Evolutionary conservation across 169 alveolate genomes (phyloP).

Genomic region (Cryptosporidium sp.): DNA sequence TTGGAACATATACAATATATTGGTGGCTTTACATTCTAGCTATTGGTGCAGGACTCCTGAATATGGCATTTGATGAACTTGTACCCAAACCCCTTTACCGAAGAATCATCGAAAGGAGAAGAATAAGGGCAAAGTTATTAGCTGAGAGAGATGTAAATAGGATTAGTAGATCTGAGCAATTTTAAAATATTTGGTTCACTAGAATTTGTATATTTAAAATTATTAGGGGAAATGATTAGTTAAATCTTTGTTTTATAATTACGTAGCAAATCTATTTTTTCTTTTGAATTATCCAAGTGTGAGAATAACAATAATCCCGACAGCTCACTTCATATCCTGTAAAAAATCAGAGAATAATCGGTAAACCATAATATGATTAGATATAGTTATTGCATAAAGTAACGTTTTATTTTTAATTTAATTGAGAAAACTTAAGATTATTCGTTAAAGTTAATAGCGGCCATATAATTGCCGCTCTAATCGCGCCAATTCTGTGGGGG

Average conservation of each 20-base stretch:
- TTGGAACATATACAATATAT: conserved; percentile 85
- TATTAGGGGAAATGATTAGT: background rate
- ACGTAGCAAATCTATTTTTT: background rate
- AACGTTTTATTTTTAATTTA: background rate
- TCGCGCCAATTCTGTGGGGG: conserved; percentile 66
- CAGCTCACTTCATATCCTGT: background rate
- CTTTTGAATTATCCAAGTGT: background rate
- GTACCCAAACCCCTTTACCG: conserved; percentile 88
- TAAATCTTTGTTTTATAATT: background rate
- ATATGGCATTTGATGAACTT: conserved; percentile 86
- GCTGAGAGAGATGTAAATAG: conserved; percentile 51
- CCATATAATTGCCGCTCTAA: background rate
- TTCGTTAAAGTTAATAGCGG: background rate
- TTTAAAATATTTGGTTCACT: background rate
- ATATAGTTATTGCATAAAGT: no score
- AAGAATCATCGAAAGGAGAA: conserved; percentile 67
- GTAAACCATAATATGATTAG: no score
- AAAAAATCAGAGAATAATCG: no score
- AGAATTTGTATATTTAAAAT: conserved; percentile 1
- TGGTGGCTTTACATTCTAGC: conserved; percentile 91
- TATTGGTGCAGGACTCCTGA: conserved; percentile 86
- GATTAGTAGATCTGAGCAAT: background rate
- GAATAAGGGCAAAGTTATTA: conserved; percentile 67
- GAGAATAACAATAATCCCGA: background rate
- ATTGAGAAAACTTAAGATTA: background rate